These are phyloP conservation scores for Kodamaea hsintzibuensis DNA, from an alignment of 805 yeast genomes.

Conservation along the genomic window DNA sequence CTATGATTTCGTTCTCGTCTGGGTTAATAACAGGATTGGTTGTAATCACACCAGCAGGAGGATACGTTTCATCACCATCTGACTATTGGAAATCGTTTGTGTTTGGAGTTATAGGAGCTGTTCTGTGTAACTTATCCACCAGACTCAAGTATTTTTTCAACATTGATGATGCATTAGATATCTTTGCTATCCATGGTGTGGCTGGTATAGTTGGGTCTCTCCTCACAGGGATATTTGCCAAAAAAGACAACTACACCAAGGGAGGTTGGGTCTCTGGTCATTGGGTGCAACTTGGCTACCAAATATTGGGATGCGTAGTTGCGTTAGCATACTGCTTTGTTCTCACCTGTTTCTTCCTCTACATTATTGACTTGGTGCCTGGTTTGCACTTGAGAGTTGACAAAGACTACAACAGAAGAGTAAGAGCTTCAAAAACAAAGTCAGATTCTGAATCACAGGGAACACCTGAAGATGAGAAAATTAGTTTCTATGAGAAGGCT, in stretches of 20 bases:
- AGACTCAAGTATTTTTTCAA: constrained; percentile 38
- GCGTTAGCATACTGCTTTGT: constrained; percentile 36
- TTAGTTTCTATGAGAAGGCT: constrained; percentile 21
- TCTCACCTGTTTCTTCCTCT: constrained; percentile 31
- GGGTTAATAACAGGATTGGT: constrained; percentile 45
- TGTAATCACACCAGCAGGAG: constrained; percentile 46
- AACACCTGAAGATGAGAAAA: constrained; percentile 1
- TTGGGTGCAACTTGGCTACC: constrained; percentile 44
- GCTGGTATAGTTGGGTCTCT: constrained; percentile 43
- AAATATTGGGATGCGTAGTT: constrained; percentile 37
- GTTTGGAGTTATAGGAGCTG: constrained; percentile 41
- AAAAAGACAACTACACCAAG: constrained; percentile 26
- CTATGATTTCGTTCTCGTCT: constrained; percentile 40
- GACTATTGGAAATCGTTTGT: constrained; percentile 44
- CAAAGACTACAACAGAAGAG: constrained; percentile 35
- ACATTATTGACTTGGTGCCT: constrained; percentile 39
- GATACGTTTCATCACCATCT: constrained; percentile 33
- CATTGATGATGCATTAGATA: constrained; percentile 45
- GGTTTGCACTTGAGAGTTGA: constrained; percentile 44
- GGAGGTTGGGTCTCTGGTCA: constrained; percentile 46
- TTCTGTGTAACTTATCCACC: constrained; percentile 37
- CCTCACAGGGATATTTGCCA: constrained; percentile 43
- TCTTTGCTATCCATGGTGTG: constrained; percentile 45
- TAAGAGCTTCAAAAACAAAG: constrained; percentile 13
- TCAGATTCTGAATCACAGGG: constrained; percentile 15